Conservation (phyloP, 139 green algal genomes). For the Ulvella scutata region DNA sequence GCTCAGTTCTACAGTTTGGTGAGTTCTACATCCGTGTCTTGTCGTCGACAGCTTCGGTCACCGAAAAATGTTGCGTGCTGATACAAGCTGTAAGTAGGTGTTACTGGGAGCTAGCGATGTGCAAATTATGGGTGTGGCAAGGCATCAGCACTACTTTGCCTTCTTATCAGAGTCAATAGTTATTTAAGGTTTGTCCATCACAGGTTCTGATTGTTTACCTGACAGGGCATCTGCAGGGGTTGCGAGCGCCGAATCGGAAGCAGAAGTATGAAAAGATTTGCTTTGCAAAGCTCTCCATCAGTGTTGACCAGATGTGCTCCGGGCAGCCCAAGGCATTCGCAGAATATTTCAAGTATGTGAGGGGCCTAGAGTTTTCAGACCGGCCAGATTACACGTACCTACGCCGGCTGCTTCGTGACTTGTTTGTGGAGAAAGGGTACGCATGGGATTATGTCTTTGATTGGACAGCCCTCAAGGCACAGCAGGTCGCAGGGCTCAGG, state of each 20-base stretch:
- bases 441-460: background rate
- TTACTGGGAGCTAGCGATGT: too few species aligned
- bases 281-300: constrained; percentile 1
- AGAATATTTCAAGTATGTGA: background rate
- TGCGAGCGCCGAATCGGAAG: background rate
- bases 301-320: background rate
- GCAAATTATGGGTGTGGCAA: too few species aligned
- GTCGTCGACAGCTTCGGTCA: too few species aligned
- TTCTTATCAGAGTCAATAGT: too few species aligned
- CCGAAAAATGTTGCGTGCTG: too few species aligned
- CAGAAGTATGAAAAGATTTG: constrained; percentile 1
- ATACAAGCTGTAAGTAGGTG: too few species aligned
- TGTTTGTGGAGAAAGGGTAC: background rate
- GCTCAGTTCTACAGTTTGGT: too few species aligned
- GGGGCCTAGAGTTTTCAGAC: background rate
- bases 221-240: too few species aligned
- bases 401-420: background rate
- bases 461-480: background rate
- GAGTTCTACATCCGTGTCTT: too few species aligned
- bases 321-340: background rate
- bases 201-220: too few species aligned
- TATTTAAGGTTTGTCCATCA: too few species aligned
- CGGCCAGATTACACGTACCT: background rate
- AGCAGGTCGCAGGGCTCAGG: background rate
- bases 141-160: too few species aligned